A percentile compares a stretch with the other conserved stretches of the same genome.
phyloP scores from a whole-genome alignment of 768 basidiomycete genomes.

The Phaffia australis region DNA sequence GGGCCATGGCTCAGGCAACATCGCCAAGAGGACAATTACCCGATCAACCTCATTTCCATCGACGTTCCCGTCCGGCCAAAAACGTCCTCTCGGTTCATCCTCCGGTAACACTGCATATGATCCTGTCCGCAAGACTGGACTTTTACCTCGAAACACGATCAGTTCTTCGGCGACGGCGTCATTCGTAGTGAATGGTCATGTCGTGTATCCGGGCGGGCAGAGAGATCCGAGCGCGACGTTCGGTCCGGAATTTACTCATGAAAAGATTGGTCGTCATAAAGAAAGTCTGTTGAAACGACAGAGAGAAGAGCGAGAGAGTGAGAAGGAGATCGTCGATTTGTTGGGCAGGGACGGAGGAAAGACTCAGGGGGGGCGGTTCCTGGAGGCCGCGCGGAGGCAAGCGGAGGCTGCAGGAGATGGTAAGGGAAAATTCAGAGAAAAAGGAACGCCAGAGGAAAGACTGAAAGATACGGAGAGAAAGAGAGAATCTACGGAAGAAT shows the following conservation, averaged over 20 bases:
- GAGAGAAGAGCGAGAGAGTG: slow-evolving; percentile 42
- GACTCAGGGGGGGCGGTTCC: slow-evolving; percentile 20
- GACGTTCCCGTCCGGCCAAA: slow-evolving; percentile 4
- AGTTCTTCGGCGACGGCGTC: slow-evolving; percentile 34
- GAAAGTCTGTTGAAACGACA: slow-evolving; percentile 64
- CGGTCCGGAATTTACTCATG: slow-evolving; percentile 48
- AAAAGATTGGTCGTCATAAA: slow-evolving; percentile 67
- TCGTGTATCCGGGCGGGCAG: slow-evolving; percentile 43
- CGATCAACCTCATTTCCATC: not conserved
- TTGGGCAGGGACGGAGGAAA: slow-evolving; percentile 39
- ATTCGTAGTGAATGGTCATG: slow-evolving; percentile 68
- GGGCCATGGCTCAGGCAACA: not conserved
- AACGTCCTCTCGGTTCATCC: not conserved
- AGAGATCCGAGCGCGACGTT: slow-evolving; percentile 25
- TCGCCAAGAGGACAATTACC: not conserved
- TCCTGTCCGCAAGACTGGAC: slow-evolving; percentile 30
- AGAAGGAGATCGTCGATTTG: slow-evolving; percentile 51
- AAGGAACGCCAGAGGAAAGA: not conserved
- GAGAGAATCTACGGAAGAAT: slow-evolving; percentile 21
- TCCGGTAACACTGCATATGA: slow-evolving; percentile 25
- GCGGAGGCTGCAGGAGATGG: slow-evolving; percentile 26
- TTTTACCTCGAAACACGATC: slow-evolving; percentile 31
- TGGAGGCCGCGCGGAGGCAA: slow-evolving; percentile 23
- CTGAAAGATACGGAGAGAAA: not conserved
- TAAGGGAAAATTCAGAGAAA: slow-evolving; percentile 16